A percentile compares a stretch with the other conserved stretches of the same genome.
These are phyloP conservation scores for Dacryopinax spathularia DNA, from an alignment of 768 basidiomycete genomes.

Conservation along the genomic window DNA sequence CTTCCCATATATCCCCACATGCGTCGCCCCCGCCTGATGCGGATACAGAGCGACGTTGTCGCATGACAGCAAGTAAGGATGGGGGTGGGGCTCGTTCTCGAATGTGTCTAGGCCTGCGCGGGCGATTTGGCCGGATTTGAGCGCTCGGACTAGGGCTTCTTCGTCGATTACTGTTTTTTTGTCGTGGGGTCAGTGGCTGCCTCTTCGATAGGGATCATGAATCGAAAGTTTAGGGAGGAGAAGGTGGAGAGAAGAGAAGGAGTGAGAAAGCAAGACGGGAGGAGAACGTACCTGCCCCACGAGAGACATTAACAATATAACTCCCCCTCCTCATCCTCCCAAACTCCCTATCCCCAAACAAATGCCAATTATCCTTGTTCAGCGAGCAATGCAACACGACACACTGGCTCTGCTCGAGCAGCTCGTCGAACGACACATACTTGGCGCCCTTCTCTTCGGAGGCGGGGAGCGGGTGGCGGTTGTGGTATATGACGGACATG, in stretches of 20 bases:
- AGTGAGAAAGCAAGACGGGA: not conserved
- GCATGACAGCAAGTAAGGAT: constrained; percentile 18
- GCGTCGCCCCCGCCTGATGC: not conserved
- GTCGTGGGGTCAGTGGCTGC: no score
- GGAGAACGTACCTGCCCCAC: constrained; percentile 15
- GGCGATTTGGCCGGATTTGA: constrained; percentile 21
- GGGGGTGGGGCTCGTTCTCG: constrained; percentile 23
- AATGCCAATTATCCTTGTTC: constrained; percentile 16
- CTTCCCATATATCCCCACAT: not conserved
- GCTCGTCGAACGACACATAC: constrained; percentile 18
- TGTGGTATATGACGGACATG: constrained; percentile 24
- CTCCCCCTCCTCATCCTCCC: constrained; percentile 20
- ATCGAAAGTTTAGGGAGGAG: no score
- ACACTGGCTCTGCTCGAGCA: constrained; percentile 17
- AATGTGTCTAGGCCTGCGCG: constrained; percentile 26
- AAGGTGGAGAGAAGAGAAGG: not conserved
- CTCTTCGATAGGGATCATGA: no score
- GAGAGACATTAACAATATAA: constrained; percentile 21
- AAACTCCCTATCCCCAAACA: constrained; percentile 15
- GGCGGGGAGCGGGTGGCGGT: constrained; percentile 15
- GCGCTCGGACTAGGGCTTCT: constrained; percentile 22
- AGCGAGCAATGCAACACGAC: constrained; percentile 20
- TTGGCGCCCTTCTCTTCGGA: constrained; percentile 15
- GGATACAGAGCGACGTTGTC: constrained; percentile 13
- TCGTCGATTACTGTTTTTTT: constrained; percentile 23